A percentile compares a stretch with the other conserved stretches of the same genome.
phyloP scores from a whole-genome alignment of 73 alveolate genomes.

The Paramecium sonneborni region DNA sequence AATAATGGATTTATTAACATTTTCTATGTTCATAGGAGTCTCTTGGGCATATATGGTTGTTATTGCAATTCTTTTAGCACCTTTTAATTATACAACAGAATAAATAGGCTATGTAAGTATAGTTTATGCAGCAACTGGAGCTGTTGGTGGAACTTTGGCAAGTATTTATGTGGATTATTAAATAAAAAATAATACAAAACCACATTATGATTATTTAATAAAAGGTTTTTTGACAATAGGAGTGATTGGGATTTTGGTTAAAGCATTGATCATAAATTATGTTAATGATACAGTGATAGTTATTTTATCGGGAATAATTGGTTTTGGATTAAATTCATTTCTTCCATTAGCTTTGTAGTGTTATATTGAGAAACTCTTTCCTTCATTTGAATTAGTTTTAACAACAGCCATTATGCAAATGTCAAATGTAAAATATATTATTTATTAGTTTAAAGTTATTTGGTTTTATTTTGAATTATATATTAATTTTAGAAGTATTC shows the following conservation, averaged over 20 bases:
- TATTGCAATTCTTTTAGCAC: background rate
- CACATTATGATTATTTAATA: slow-evolving; percentile 26
- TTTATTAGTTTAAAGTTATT: background rate
- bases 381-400: slow-evolving; percentile 26
- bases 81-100: background rate
- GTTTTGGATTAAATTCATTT: slow-evolving; percentile 20
- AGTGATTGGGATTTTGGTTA: background rate
- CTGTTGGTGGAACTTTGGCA: slow-evolving; percentile 31
- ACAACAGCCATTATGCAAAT: background rate
- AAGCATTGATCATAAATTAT: background rate
- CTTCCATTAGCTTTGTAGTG: background rate
- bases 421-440: background rate
- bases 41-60: slow-evolving; percentile 37
- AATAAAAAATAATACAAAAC: slow-evolving; percentile 1
- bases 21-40: slow-evolving; percentile 32
- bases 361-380: background rate
- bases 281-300: background rate
- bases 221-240: background rate
- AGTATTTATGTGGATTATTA: slow-evolving; percentile 13
- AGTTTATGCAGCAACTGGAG: background rate
- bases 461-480: slow-evolving; percentile 13
- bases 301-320: background rate
- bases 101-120: slow-evolving; percentile 29
- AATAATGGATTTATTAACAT: background rate
- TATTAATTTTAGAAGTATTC: background rate